Conservation (phyloP, 78 protist genomes). For the Protostelium mycophagum region DNA sequence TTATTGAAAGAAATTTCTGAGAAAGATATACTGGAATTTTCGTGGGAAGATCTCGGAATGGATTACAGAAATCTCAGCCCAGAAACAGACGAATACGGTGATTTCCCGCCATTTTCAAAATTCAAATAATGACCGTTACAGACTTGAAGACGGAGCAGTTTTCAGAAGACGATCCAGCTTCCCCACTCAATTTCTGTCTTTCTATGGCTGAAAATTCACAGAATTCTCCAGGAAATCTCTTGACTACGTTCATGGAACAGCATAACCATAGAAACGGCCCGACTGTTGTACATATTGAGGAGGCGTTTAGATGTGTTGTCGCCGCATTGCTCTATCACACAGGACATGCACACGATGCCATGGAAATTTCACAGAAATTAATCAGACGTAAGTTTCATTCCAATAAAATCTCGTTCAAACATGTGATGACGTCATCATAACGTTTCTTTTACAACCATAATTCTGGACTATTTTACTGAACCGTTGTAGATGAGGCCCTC, state of each 20-base stretch:
- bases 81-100: background rate
- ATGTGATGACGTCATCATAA: too few relatives aligned
- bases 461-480: too few relatives aligned
- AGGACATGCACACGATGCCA: background rate
- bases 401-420: too few relatives aligned
- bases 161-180: too few relatives aligned
- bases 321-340: conserved; percentile 5
- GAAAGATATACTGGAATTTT: background rate
- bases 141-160: too few relatives aligned
- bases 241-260: background rate
- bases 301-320: background rate
- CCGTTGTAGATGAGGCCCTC: too few relatives aligned
- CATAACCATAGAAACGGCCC: background rate
- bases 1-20: background rate
- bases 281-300: background rate
- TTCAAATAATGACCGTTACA: background rate
- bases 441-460: too few relatives aligned
- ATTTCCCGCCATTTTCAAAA: background rate
- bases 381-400: too few relatives aligned
- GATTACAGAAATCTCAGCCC: background rate
- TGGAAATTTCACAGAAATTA: background rate
- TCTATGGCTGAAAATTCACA: too few relatives aligned
- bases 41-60: background rate
- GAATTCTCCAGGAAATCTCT: background rate
- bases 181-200: too few relatives aligned